Conservation (phyloP, 208 protist genomes). For the Wallacemonas sp. region DNA sequence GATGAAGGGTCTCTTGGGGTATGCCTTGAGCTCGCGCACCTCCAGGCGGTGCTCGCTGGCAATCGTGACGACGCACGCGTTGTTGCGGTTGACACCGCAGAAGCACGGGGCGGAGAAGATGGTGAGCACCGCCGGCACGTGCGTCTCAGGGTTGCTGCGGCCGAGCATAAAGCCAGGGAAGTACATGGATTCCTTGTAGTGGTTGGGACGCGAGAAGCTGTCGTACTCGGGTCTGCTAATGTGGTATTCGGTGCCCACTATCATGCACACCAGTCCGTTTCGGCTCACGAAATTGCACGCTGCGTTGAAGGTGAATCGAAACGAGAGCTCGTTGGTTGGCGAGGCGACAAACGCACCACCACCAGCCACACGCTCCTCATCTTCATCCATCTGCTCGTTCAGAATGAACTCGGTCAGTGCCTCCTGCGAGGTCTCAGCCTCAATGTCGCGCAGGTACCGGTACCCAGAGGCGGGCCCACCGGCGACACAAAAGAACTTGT, state of each 20-base stretch:
- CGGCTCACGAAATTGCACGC: slow-evolving; percentile 78
- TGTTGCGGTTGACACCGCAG: slow-evolving; percentile 82
- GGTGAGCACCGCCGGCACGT: slow-evolving; percentile 58
- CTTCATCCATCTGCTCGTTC: slow-evolving; percentile 85
- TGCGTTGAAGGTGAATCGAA: slow-evolving; percentile 81
- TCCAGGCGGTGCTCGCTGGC: slow-evolving; percentile 31
- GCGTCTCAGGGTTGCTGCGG: slow-evolving; percentile 55
- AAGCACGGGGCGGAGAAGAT: slow-evolving; percentile 83
- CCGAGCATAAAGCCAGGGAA: slow-evolving; percentile 77
- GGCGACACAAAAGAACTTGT: slow-evolving; percentile 72
- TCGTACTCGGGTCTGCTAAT: slow-evolving; percentile 67
- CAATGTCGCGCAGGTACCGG: slow-evolving; percentile 48
- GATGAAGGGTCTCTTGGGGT: slow-evolving; percentile 49
- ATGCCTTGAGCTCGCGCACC: slow-evolving; percentile 57
- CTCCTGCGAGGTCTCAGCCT: slow-evolving; percentile 26
- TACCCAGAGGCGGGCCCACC: slow-evolving; percentile 58
- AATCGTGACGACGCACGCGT: slow-evolving; percentile 57
- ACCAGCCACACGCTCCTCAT: slow-evolving; percentile 64
- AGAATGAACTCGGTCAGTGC: slow-evolving; percentile 65
- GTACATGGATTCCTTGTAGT: slow-evolving; percentile 81
- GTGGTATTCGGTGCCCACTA: slow-evolving; percentile 85
- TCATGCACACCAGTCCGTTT: slow-evolving; percentile 60
- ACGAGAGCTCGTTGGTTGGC: slow-evolving; percentile 39
- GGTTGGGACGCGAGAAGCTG: slow-evolving; percentile 65
- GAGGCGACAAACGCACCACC: slow-evolving; percentile 65